Conservation (phyloP, 2,329 filamentous ascomycete genomes). For the Aspergillus alliaceus region DNA sequence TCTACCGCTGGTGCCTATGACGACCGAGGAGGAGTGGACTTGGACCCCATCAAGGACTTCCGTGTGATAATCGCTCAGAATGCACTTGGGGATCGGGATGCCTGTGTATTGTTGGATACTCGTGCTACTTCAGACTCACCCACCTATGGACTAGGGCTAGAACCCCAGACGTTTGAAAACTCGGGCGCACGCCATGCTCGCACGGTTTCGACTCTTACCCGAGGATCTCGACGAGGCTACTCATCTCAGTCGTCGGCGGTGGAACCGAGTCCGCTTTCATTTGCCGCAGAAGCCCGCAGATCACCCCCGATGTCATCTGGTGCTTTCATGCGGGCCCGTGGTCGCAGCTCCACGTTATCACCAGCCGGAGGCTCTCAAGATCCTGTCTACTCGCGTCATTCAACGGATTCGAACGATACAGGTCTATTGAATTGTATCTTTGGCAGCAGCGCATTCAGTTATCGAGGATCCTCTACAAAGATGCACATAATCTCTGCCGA, state of each 20-base stretch:
- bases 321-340: conserved; percentile 43
- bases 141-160: conserved; percentile 36
- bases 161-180: conserved; percentile 33
- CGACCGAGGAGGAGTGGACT: conserved; percentile 47
- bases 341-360: conserved; percentile 48
- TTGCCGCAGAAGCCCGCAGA: conserved; percentile 33
- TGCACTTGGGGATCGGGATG: conserved; percentile 48
- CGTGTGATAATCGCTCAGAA: conserved; percentile 50
- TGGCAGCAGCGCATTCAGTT: conserved; percentile 58
- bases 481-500: conserved; percentile 56
- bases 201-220: conserved; percentile 38
- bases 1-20: conserved; percentile 46
- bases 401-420: conserved; percentile 53
- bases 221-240: conserved; percentile 34
- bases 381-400: conserved; percentile 35
- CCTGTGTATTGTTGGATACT: conserved; percentile 48
- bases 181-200: conserved; percentile 35
- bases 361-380: conserved; percentile 33
- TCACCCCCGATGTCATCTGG: conserved; percentile 34
- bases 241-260: conserved; percentile 34
- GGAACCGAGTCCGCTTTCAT: conserved; percentile 34
- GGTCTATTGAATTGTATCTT: conserved; percentile 60
- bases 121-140: conserved; percentile 29
- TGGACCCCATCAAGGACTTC: conserved; percentile 46
- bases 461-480: conserved; percentile 60